Base-by-base conservation (phyloP, 148 eudicot genomes). In the Vaccinium darrowii region DNA sequence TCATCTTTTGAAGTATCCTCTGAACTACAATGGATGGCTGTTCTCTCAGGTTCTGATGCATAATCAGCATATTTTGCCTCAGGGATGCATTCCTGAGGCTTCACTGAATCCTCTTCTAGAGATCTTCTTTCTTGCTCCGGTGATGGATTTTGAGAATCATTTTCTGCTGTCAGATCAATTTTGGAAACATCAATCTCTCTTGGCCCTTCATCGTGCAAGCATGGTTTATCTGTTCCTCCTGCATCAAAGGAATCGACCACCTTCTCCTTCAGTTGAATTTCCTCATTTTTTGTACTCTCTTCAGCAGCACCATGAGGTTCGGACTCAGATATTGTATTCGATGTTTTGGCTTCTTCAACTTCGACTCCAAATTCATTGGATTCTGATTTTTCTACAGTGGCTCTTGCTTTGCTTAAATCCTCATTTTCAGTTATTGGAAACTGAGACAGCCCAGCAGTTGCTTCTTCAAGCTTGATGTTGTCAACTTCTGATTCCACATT, bases 131-230 rank as follows among this genome's bases (percentile, higher is more conserved):
- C 67, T 65, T 88, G 81, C 33, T 73, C 72, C 25, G 62, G 82
- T 69, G 56, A 84, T 58, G 57, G 76, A 56, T 82, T 16, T 54
- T 50, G 84, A 85, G 62, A 58, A 16, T 75, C 76, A 57, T 71
- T 67, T 62, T 65, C 16, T 49, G 58, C 80, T 57, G 75, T 79
- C 52, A 47, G 58, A 33, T 81, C 84, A 5, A 80, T 69, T 19
- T 47, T 52, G 7, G 87, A 78, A 39, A 49, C 53, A 80, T 76
- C 86, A 77, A 27, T 67, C 81, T 85, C 86, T 30, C 81, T 84
- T 16, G 52, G 18, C 43, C 52, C 49, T 69, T 74, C 87, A 53
- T 86, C 65, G 5, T 39, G 69, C 7, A 60, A 39, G 63, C 63
- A 56, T 80, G 43, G 43, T 16, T 81, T 80, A 78, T 87, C 57